Evolutionary conservation across 768 basidiomycete genomes (phyloP).

Genomic region (button mushroom (Agaricus bisporus)): DNA sequence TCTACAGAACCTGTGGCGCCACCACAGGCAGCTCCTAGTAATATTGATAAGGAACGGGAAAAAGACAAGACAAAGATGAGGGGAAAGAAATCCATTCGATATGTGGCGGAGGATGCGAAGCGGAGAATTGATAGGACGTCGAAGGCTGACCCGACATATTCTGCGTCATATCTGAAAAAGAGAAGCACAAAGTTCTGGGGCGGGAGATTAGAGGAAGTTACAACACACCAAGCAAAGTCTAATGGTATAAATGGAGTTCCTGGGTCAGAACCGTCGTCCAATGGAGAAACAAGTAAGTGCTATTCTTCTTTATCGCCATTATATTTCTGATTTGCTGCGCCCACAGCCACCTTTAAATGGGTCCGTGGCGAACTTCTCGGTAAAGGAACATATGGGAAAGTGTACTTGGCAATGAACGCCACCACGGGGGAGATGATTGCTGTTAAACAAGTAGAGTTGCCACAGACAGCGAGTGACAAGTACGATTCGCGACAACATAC

Average conservation of each 20-base stretch:
- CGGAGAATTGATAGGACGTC: slow-evolving; percentile 67
- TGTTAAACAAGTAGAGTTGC: slow-evolving; percentile 97
- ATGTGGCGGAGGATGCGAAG: slow-evolving; percentile 87
- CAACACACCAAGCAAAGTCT: slow-evolving; percentile 58
- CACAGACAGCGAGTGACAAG: slow-evolving; percentile 86
- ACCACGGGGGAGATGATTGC: slow-evolving; percentile 99
- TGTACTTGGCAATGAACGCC: slow-evolving; percentile 93
- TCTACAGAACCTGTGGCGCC: slow-evolving; percentile 42
- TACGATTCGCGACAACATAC: slow-evolving; percentile 78
- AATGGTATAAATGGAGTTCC: slow-evolving; percentile 28
- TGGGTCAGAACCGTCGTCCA: slow-evolving; percentile 36
- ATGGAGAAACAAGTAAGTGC: slow-evolving; percentile 57
- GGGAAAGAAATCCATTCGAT: slow-evolving; percentile 87
- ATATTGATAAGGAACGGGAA: slow-evolving; percentile 21
- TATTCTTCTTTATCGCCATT: slow-evolving; percentile 1
- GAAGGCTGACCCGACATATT: slow-evolving; percentile 43
- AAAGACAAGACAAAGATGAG: slow-evolving; percentile 33
- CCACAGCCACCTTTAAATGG: slow-evolving; percentile 90
- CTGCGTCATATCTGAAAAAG: slow-evolving; percentile 52
- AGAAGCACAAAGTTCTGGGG: slow-evolving; percentile 96
- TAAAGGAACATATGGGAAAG: slow-evolving; percentile 93
- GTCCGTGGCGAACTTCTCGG: slow-evolving; percentile 97
- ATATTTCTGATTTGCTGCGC: slow-evolving; percentile 16
- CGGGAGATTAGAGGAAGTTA: slow-evolving; percentile 88
- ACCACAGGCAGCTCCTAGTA: slow-evolving; percentile 29